phyloP scores from a whole-genome alignment of 352 stramenopile species.

The Pythium oligandrum region DNA sequence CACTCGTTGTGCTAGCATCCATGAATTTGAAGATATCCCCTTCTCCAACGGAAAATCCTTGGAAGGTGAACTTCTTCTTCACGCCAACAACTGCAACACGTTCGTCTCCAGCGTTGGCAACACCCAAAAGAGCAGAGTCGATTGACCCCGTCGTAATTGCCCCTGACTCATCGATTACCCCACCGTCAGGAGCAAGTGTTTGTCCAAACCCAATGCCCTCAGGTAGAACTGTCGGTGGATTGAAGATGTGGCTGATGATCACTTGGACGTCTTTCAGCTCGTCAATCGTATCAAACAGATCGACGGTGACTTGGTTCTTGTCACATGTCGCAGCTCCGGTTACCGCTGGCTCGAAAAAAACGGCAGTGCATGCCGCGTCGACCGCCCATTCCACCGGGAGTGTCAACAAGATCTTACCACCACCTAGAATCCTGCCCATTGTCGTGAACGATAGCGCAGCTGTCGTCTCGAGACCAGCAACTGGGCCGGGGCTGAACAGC shows the following conservation, averaged over 20 bases:
- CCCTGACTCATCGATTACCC: constrained; percentile 36
- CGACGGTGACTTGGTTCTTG: constrained; percentile 32
- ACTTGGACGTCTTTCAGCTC: constrained; percentile 34
- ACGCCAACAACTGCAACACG: constrained; percentile 48
- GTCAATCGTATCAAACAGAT: constrained; percentile 29
- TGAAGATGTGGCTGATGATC: constrained; percentile 33
- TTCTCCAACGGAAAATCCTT: constrained; percentile 30
- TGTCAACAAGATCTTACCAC: constrained; percentile 29
- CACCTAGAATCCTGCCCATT: constrained; percentile 28
- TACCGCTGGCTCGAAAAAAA: constrained; percentile 33
- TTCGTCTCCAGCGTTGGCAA: constrained; percentile 33
- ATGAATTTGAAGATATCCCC: constrained; percentile 63
- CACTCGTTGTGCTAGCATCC: constrained; percentile 43
- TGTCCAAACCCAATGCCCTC: constrained; percentile 16
- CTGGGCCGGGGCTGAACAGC: constrained; percentile 37
- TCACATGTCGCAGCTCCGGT: constrained; percentile 19
- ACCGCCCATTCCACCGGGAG: constrained; percentile 43
- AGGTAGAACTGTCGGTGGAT: constrained; percentile 35
- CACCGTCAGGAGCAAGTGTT: constrained; percentile 35
- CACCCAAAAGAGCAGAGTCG: constrained; percentile 28
- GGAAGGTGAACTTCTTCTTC: constrained; percentile 41
- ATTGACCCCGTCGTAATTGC: constrained; percentile 32
- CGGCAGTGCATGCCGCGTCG: constrained; percentile 22
- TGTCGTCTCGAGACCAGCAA: constrained; percentile 41
- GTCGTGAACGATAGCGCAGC: constrained; percentile 35